Base-by-base conservation (phyloP, 2,329 filamentous ascomycete genomes). In the Sphaerostilbella broomeana region DNA sequence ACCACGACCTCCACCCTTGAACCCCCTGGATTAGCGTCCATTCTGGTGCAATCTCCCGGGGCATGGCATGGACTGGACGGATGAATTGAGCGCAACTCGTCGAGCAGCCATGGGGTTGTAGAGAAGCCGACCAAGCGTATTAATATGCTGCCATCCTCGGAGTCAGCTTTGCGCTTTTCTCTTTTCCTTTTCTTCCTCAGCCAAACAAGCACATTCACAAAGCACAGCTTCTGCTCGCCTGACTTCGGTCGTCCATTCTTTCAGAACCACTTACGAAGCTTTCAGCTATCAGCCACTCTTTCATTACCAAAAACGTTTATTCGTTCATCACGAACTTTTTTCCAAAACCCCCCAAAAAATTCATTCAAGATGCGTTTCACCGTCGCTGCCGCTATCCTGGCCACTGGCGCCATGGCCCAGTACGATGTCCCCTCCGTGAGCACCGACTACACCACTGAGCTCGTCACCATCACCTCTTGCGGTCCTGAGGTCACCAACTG, bases 361-460 rank as follows among this genome's bases (percentile, higher is more conserved):
- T 56, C 61, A 48, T 52, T 68, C 75, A 79, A 78, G 56, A 80
- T 80, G 76, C 73, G 73, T 75, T 78, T 77, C 73, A 53, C 68
- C 57, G 64, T 69, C 55, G 66, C 68, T 51, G 59, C 63, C 58
- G 56, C 51, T 26, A 32, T 72, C 56, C 65, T 77, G 53, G 64
- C 62, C 52, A 55, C 59, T 47, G 37, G 43, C 40, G 45, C 45
- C 35, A 16, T 45, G 22, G 48, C 48, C 47, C 34, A 45, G 40
- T 58, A 59, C 48, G 54, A 58, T 51, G 46, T 67, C 50, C n/a
- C n/a, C n/a, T n/a, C n/a, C n/a, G n/a, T n/a, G n/a, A 62, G 60
- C 37, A 70, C 74, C 57, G 65, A 75, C 64, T 78, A 72, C 69
- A 60, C 67, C 60, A 79, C 75, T 55, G 63, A 71, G 59, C 61